Percentiles rank a stretch among this genome's conserved stretches.
phyloP scores from a whole-genome alignment of 2,329 filamentous ascomycete genomes.

The Fusarium sp. region DNA sequence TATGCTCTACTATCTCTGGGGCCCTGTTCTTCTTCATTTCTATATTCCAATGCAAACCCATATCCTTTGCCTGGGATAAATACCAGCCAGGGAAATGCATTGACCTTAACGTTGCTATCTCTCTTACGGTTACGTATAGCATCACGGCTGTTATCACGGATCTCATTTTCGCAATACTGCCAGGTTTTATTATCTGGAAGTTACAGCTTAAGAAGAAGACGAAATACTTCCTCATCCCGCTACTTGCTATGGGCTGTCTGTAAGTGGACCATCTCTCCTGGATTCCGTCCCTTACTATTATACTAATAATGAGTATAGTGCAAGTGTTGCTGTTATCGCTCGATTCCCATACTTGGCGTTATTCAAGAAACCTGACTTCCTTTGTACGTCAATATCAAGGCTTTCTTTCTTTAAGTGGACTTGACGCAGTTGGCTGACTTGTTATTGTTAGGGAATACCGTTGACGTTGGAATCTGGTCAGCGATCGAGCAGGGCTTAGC shows the following conservation, averaged over 20 bases:
- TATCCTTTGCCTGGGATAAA: constrained; percentile 48
- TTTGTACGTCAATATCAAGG: constrained; percentile 45
- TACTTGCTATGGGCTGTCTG: constrained; percentile 67
- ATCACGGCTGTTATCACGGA: constrained; percentile 59
- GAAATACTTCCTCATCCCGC: constrained; percentile 61
- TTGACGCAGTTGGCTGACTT: background rate
- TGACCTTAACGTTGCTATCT: constrained; percentile 55
- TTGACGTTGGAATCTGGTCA: constrained; percentile 59
- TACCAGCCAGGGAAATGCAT: constrained; percentile 45
- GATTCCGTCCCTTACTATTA: accelerated
- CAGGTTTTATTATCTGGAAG: constrained; percentile 63
- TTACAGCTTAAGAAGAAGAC: constrained; percentile 63
- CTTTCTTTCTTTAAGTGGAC: accelerated
- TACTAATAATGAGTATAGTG: constrained; percentile 42
- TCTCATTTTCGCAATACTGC: constrained; percentile 61
- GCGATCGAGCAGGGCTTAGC: constrained; percentile 58
- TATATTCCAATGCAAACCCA: constrained; percentile 47
- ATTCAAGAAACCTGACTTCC: constrained; percentile 53
- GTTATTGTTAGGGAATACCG: constrained; percentile 46
- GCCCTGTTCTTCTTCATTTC: constrained; percentile 49
- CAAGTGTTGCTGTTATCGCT: constrained; percentile 55
- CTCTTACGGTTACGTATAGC: constrained; percentile 62
- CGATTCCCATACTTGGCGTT: constrained; percentile 52
- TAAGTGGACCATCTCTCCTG: constrained; percentile 26
- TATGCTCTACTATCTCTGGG: constrained; percentile 43